phyloP scores from a whole-genome alignment of 495 filamentous ascomycete genomes.

The Astrothelium subdiscretum region DNA sequence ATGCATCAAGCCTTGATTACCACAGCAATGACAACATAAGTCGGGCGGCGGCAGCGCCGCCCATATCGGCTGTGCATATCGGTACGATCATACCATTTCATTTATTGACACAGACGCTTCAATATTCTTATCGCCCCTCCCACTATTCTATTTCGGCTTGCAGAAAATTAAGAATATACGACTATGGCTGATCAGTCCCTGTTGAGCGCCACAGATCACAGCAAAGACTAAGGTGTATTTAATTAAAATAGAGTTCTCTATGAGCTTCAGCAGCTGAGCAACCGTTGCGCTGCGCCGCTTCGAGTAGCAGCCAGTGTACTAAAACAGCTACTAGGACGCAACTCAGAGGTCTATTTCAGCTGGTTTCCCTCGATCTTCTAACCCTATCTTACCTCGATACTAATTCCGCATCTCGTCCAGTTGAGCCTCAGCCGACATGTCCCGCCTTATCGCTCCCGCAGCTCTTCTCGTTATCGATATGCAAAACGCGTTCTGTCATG shows the following conservation, averaged over 20 bases:
- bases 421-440: neutral
- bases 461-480: neutral
- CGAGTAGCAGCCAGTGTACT: neutral
- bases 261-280: neutral
- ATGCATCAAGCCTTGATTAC: neutral
- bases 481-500: neutral
- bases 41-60: neutral
- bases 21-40: neutral
- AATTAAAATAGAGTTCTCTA: too few species aligned
- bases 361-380: neutral
- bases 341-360: neutral
- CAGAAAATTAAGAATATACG: neutral
- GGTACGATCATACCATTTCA: neutral
- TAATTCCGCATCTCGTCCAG: neutral
- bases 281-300: neutral
- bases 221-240: too few species aligned
- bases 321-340: neutral
- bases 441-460: neutral
- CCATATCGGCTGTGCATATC: neutral
- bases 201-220: neutral
- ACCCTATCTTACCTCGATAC: neutral
- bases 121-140: neutral
- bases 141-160: neutral
- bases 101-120: neutral
- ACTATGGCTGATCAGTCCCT: neutral